Evolutionary conservation across 2,329 filamentous ascomycete genomes (phyloP).

Genomic region (Aspergillus fischeri): DNA sequence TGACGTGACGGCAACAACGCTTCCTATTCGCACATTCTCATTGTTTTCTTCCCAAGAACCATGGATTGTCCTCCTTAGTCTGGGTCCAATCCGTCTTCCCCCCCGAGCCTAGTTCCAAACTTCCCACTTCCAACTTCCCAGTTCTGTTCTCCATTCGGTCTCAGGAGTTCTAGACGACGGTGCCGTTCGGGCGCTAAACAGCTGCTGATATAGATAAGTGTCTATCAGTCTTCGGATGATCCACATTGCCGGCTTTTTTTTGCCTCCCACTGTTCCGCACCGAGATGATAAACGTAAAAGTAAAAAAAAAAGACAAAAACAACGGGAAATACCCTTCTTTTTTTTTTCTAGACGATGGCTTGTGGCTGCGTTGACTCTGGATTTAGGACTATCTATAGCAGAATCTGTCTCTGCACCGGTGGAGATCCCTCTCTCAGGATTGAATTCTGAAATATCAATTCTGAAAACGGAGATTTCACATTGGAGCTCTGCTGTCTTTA

Average conservation of each 20-base stretch:
- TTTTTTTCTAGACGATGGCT: background rate
- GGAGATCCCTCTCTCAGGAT: background rate
- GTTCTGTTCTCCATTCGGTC: constrained; percentile 1
- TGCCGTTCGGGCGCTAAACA: constrained; percentile 17
- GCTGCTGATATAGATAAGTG: no score
- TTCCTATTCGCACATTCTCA: constrained; percentile 3
- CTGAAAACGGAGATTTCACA: background rate
- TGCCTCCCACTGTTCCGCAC: background rate
- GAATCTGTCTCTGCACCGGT: background rate
- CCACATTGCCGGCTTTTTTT: background rate
- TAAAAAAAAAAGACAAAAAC: background rate
- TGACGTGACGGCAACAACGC: background rate
- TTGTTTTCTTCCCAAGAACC: background rate
- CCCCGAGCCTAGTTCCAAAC: background rate
- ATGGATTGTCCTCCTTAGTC: background rate
- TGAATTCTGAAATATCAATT: background rate
- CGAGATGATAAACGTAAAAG: background rate
- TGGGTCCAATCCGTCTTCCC: background rate
- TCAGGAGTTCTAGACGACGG: constrained; percentile 1
- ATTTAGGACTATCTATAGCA: background rate
- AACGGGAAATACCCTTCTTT: background rate
- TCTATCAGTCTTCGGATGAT: no score
- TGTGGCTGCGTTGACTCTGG: background rate
- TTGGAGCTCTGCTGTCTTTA: background rate
- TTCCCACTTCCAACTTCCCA: constrained; percentile 1